phyloP scores from a whole-genome alignment of 202 grass and related monocot species.

The Setaria viridis region DNA sequence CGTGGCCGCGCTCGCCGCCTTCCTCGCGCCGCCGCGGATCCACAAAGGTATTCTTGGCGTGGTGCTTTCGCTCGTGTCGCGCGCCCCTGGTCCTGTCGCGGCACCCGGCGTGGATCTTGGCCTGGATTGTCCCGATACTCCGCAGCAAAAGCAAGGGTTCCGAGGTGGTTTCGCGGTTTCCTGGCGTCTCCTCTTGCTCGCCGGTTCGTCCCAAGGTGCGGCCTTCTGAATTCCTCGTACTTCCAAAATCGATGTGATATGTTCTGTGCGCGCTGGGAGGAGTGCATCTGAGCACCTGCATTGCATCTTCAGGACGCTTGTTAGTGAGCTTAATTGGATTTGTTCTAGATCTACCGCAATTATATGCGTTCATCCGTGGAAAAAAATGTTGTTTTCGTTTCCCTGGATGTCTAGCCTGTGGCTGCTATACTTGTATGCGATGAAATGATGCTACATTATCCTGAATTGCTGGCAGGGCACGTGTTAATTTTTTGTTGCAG shows the following conservation, averaged over 20 bases:
- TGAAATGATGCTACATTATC: constrained; percentile 31
- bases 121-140: not conserved
- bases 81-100: not conserved
- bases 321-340: not conserved
- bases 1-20: not conserved
- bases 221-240: not conserved
- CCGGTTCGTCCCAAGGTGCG: constrained; percentile 8
- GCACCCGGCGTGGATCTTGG: constrained; percentile 41
- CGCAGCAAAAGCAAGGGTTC: not conserved
- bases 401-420: not conserved
- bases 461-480: not conserved
- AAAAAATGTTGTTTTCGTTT: not conserved
- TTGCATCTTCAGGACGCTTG: constrained; percentile 28
- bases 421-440: not conserved
- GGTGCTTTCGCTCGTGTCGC: not conserved
- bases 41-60: constrained; percentile 30
- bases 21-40: constrained; percentile 23
- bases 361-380: not conserved
- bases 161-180: not conserved
- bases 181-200: not conserved
- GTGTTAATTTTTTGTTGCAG: constrained; percentile 34
- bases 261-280: not conserved
- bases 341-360: constrained; percentile 37
- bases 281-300: constrained; percentile 32
- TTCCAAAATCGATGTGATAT: not conserved